Conservation (phyloP, 257 asterid genomes). For the Solanum etuberosum region DNA sequence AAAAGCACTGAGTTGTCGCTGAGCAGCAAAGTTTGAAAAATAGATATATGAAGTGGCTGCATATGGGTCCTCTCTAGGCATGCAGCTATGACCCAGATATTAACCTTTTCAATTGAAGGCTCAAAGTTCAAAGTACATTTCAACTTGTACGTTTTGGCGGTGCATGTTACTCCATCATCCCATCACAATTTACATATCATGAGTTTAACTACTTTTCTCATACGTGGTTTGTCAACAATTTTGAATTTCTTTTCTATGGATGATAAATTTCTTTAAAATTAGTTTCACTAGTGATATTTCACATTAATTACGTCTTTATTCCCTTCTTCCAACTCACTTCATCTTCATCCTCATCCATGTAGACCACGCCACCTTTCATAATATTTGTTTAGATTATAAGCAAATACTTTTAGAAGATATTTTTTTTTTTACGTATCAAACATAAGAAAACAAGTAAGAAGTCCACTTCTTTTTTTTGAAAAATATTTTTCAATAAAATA, state of each 20-base stretch:
- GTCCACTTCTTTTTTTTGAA: too few species aligned
- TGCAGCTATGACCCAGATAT: neutral
- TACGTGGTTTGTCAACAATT: neutral
- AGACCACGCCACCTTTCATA: neutral
- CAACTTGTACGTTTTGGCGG: neutral
- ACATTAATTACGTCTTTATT: too few species aligned
- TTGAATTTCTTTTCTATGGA: too few species aligned
- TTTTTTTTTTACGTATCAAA: too few species aligned
- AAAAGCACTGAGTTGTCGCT: neutral
- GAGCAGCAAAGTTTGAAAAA: neutral
- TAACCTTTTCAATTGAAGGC: neutral
- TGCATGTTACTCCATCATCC: neutral
- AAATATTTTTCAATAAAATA: too few species aligned
- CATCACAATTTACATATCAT: neutral
- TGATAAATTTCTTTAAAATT: too few species aligned
- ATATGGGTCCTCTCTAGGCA: neutral
- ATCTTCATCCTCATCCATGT: neutral
- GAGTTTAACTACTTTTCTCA: neutral
- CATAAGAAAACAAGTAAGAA: too few species aligned
- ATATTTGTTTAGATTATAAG: too few species aligned
- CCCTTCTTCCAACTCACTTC: neutral
- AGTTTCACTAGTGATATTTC: too few species aligned
- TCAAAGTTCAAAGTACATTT: neutral
- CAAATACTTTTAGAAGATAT: too few species aligned
- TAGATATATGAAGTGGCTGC: neutral